phyloP scores from a whole-genome alignment of 352 stramenopile species.

The Albugo candida region DNA sequence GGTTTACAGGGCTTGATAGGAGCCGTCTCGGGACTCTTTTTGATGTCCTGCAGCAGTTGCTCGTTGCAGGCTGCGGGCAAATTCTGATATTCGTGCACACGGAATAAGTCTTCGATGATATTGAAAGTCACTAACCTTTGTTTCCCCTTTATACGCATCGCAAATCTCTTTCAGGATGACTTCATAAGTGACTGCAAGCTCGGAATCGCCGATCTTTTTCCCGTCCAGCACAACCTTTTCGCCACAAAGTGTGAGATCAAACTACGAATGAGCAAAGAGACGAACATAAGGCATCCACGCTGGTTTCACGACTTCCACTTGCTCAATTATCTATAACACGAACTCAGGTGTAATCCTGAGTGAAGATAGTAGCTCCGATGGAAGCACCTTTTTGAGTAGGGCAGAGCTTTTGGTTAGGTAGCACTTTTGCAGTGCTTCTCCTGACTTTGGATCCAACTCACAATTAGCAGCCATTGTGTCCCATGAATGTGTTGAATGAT shows the following conservation, averaged over 20 bases:
- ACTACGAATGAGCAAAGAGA: neutral
- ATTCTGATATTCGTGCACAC: no score
- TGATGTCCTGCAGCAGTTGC: no score
- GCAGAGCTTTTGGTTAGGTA: neutral
- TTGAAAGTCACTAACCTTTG: slow-evolving; percentile 11
- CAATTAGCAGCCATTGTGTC: neutral
- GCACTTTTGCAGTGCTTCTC: neutral
- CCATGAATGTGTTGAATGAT: neutral
- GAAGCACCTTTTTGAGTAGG: neutral
- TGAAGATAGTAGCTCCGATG: neutral
- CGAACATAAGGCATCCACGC: slow-evolving; percentile 56
- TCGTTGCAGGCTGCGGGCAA: no score
- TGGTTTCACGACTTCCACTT: slow-evolving; percentile 30
- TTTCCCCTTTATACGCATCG: slow-evolving; percentile 34
- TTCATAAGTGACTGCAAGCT: slow-evolving; percentile 41
- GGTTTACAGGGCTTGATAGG: no score
- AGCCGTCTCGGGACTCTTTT: no score
- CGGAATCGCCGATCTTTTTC: slow-evolving; percentile 27
- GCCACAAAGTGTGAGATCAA: neutral
- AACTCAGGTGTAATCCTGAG: neutral
- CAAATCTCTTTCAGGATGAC: slow-evolving; percentile 45
- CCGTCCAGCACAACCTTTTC: slow-evolving; percentile 38
- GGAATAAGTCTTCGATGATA: neutral
- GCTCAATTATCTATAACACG: slow-evolving; percentile 17
- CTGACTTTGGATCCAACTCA: neutral